Base-by-base conservation (phyloP, 2,329 filamentous ascomycete genomes). In the Alternaria rosae region DNA sequence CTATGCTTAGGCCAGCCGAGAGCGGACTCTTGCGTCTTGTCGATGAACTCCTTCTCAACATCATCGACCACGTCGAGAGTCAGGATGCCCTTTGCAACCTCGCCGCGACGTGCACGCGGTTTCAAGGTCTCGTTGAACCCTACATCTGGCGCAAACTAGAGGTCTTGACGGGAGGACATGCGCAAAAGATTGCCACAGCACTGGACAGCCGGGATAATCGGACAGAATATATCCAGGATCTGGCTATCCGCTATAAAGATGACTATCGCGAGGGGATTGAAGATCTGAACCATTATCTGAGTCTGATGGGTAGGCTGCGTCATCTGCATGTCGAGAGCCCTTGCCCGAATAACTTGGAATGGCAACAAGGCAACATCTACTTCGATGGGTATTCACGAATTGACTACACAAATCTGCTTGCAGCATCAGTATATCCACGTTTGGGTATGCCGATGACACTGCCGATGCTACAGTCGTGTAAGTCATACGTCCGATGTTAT, bases 281-380 rank as follows among this genome's bases (percentile, higher is more conserved):
- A 50, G 59, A 71, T 4, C 53, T 79, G 6, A 73, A 77, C 61
- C 66, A 69, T 20, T 70, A 71, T 38, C 50, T 78, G 12, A 59
- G 58, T 5, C 32, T 70, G 28, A 75, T 79, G 70, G 54, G 62
- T 10, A 74, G 70, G 55, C 57, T 79, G 17, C 70, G 71, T 13
- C 67, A 75, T 42, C 61, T 79, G 47, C 72, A 68, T 7, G 66
- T 79, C 23, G 77, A 79, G 55, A 75, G 69, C 15, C 75, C 76
- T 0, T 79, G 77, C 59, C 75, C 75, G 12, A 79, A 79, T 48
- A 78, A 79, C 50, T 60, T 62, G n/a, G 74, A 74, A 35, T 78
- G 73, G 73, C 65, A 62, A 10, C 21, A 44, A 2, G 69, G 62
- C 5, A 47, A 26, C 12, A 47, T 61, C 3, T 58, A 66, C 25